phyloP scores from a whole-genome alignment of 2,329 filamentous ascomycete genomes.

The Tolypocladium ovalisporum region DNA sequence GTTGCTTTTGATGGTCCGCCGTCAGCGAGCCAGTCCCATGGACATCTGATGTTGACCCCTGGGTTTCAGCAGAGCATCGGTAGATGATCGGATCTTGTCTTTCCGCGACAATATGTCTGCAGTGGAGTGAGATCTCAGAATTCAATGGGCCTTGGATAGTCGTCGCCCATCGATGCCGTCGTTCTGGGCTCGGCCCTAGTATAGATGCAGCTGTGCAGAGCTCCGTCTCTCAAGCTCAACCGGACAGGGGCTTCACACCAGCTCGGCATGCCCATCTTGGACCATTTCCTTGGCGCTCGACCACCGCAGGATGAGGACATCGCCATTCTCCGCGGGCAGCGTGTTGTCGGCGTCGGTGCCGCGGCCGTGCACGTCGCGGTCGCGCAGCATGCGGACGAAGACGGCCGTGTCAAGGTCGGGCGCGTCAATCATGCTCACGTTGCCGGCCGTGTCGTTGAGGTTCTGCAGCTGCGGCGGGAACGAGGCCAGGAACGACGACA shows the following conservation, averaged over 20 bases:
- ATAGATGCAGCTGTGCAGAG: background rate
- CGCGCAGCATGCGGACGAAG: conserved; percentile 63
- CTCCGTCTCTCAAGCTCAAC: background rate
- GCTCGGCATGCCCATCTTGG: conserved; percentile 42
- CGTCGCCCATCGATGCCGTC: background rate
- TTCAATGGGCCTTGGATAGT: background rate
- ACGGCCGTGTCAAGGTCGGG: conserved; percentile 78
- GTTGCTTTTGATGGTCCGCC: background rate
- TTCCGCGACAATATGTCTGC: background rate
- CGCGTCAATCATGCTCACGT: conserved; percentile 82
- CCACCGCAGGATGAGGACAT: conserved; percentile 61
- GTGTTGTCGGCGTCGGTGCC: conserved; percentile 54
- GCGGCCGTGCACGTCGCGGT: conserved; percentile 45
- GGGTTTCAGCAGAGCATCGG: background rate
- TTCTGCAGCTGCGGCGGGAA: conserved; percentile 74
- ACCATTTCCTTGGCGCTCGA: conserved; percentile 59
- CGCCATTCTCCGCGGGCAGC: conserved; percentile 46
- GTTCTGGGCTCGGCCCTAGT: background rate
- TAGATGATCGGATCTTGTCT: background rate
- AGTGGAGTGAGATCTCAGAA: background rate
- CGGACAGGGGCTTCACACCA: conserved; percentile 33
- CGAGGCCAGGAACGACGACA: conserved; percentile 69
- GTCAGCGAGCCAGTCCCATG: background rate
- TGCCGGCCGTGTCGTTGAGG: conserved; percentile 81
- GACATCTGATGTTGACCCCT: background rate